Conservation (phyloP, 2,329 filamentous ascomycete species). For the Xylaria sp. region DNA sequence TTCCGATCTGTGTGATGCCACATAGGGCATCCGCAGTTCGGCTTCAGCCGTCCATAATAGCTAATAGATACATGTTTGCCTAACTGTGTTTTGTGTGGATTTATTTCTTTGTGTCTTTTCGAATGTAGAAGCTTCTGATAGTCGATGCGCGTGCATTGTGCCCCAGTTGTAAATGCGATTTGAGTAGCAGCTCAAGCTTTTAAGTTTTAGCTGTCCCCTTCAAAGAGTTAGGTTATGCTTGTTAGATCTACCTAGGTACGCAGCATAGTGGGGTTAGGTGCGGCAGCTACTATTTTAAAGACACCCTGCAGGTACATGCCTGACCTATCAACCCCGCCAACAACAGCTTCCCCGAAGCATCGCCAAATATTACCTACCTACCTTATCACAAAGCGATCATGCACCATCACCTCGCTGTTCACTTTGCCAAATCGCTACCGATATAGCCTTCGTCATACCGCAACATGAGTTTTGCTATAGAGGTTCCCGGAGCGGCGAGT, state of each 20-base stretch:
- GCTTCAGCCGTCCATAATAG: constrained; percentile 50
- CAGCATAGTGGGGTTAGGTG: not conserved
- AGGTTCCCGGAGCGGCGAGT: constrained; percentile 83
- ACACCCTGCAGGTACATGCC: not conserved
- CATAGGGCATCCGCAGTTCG: constrained; percentile 43
- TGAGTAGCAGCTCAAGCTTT: too few species aligned
- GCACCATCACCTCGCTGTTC: not conserved
- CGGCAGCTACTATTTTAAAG: not conserved
- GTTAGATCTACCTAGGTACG: not conserved
- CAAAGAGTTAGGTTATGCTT: too few species aligned
- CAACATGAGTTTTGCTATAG: constrained; percentile 76
- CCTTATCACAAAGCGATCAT: constrained; percentile 1
- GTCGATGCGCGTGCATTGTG: not conserved
- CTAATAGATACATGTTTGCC: constrained; percentile 48
- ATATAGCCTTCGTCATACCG: constrained; percentile 8
- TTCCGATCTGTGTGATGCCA: constrained; percentile 41
- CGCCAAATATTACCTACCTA: not conserved
- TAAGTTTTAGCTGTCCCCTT: too few species aligned
- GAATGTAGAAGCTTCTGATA: not conserved
- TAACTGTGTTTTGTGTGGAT: not conserved
- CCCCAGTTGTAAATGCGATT: too few species aligned
- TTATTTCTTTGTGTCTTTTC: not conserved
- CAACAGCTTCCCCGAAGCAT: not conserved
- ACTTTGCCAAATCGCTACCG: not conserved
- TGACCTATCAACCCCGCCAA: not conserved